A percentile compares a stretch with the other conserved stretches of the same genome.
Evolutionary conservation across 805 yeast genomes (phyloP).

Genomic region (Starmera pachycereana): DNA sequence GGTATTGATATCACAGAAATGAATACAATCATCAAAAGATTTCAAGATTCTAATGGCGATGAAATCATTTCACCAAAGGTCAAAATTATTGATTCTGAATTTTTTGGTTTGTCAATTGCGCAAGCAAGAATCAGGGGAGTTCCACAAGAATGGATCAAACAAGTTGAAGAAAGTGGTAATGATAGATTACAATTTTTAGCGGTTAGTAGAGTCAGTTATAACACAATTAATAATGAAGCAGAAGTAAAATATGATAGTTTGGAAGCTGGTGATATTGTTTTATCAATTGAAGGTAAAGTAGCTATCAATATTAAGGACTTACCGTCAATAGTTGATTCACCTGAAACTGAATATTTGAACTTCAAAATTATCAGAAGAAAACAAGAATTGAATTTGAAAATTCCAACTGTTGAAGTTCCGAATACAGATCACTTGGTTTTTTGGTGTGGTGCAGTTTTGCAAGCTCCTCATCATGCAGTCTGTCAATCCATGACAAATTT

Average conservation of each 20-base stretch:
- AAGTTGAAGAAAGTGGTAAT: conserved; percentile 49
- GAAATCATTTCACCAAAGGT: conserved; percentile 38
- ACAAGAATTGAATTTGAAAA: conserved; percentile 46
- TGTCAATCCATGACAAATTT: conserved; percentile 68
- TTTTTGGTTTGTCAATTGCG: conserved; percentile 53
- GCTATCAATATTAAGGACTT: conserved; percentile 58
- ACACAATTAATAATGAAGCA: conserved; percentile 4
- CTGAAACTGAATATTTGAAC: conserved; percentile 31
- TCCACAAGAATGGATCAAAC: conserved; percentile 69
- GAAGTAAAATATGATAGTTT: conserved; percentile 10
- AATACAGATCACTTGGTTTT: conserved; percentile 57
- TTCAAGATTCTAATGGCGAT: conserved; percentile 26
- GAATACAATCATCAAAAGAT: conserved; percentile 39
- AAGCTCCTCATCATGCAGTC: conserved; percentile 88
- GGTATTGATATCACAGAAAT: conserved; percentile 72
- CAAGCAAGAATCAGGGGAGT: conserved; percentile 85
- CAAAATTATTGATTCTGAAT: conserved; percentile 72
- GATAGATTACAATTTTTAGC: conserved; percentile 67
- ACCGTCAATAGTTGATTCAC: conserved; percentile 20
- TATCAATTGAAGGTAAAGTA: conserved; percentile 55
- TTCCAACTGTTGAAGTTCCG: conserved; percentile 54
- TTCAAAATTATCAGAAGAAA: conserved; percentile 69
- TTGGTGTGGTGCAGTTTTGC: conserved; percentile 81
- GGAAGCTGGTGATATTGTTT: conserved; percentile 63
- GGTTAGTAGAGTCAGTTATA: conserved; percentile 50